Conservation (phyloP, 2,329 filamentous ascomycete species). For the Fusarium annulatum region DNA sequence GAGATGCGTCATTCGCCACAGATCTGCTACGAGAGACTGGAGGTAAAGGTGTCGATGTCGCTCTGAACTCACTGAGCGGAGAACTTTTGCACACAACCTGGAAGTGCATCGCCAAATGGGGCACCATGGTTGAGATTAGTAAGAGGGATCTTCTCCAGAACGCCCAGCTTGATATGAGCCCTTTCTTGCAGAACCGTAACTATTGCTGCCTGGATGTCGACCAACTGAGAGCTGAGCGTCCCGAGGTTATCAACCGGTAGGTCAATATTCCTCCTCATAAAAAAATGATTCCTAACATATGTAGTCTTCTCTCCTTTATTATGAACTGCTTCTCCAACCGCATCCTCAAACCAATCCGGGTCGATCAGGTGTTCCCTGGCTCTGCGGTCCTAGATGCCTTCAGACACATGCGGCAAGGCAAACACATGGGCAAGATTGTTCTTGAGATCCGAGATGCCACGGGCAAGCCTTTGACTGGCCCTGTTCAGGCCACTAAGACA, state of each 20-base stretch:
- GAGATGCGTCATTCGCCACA: background rate
- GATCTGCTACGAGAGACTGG: background rate
- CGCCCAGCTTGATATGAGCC: background rate
- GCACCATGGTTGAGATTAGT: background rate
- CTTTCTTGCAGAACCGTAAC: background rate
- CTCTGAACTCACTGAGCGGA: background rate
- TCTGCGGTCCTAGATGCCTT: background rate
- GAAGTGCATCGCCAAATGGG: background rate
- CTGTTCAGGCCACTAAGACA: background rate
- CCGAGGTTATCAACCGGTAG: background rate
- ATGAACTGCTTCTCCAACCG: background rate
- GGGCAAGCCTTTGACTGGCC: background rate
- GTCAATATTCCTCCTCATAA: too few relatives aligned
- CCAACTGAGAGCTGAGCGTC: background rate
- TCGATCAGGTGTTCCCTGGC: background rate
- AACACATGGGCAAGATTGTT: background rate
- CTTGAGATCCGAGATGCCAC: background rate
- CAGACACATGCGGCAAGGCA: background rate
- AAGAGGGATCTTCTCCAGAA: background rate
- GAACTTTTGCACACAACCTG: background rate
- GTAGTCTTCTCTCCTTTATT: background rate
- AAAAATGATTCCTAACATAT: too few relatives aligned
- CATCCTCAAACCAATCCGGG: background rate
- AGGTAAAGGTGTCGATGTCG: background rate
- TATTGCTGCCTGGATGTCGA: background rate